Evolutionary conservation across 495 filamentous ascomycete species (phyloP), one percentile per base, ranked within the genome.

Genomic region (Tuber indicum): DNA sequence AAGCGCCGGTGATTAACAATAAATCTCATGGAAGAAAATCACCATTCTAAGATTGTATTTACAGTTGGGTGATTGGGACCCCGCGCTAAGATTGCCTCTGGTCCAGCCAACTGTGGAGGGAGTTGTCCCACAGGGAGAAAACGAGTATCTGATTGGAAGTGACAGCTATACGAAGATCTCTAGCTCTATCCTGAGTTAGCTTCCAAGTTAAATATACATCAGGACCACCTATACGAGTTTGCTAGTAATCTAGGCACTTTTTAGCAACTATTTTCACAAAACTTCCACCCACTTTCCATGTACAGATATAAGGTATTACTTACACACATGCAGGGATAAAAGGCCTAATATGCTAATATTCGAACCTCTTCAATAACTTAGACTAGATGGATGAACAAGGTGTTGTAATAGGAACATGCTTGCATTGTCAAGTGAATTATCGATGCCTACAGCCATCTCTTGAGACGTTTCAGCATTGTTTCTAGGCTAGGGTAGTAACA

Each of bases 251-350:
- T n/a, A n/a, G n/a, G n/a, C 12, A 7, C 17, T 72, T 0, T 39
- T 78, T 41, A 75, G 69, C 26, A 49, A 78, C 73, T 49, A 78
- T 69, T 75, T 78, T 41, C 16, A 46, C 16, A 78, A 73, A 70
- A 46, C 17, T 21, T 3, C 16, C 17, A 1, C 17, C 6, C 19
- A 2, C 16, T 47, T 21, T 21, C 46, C 46, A n/a, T 47, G 1
- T 19, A 47, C 3, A 1, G 9, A 47, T 19, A 14, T 19, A 47
- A 4, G 1, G 1, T 21, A 47, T 47, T 47, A 47, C 2, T 47
- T 19, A 47, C 17, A 1, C 19, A 9, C 19, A 47, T 47, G 19
- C 9, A 47, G 17, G 19, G 46, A 19, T 47, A 21, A 47, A 47
- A 47, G 6, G 17, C 1, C 17, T 47, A 47, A 47, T 47, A 19